A percentile compares a stretch with the other conserved stretches of the same genome.
phyloP scores from a whole-genome alignment of 306 rosid species.

The Acmispon strigosus region DNA sequence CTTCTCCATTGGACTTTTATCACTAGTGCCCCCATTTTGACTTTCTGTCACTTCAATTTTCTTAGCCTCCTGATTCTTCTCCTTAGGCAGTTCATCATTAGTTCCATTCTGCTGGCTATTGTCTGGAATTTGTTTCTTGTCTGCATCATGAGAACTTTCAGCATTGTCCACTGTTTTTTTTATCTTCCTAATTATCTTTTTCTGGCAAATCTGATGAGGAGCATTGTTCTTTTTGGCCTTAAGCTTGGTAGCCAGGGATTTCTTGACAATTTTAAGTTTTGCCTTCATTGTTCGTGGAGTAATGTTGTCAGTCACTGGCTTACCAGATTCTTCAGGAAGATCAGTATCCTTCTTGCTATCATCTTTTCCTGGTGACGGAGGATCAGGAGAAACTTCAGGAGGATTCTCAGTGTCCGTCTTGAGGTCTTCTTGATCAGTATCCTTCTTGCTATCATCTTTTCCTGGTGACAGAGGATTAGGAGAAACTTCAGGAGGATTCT shows the following conservation, averaged over 20 bases:
- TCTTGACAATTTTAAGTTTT: slow-evolving; percentile 47
- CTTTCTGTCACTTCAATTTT: slow-evolving; percentile 20
- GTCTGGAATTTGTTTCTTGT: background rate
- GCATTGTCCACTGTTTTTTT: slow-evolving; percentile 13
- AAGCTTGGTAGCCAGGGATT: slow-evolving; percentile 24
- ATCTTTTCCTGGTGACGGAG: slow-evolving; percentile 13
- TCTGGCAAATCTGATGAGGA: slow-evolving; percentile 18
- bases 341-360: slow-evolving; percentile 22
- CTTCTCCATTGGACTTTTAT: slow-evolving; percentile 3
- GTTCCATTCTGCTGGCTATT: background rate
- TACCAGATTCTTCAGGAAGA: slow-evolving; percentile 23
- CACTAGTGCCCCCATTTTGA: slow-evolving; percentile 16
- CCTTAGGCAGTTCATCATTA: slow-evolving; percentile 18
- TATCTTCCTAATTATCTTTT: slow-evolving; percentile 22
- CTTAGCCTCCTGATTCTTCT: slow-evolving; percentile 27
- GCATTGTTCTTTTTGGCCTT: slow-evolving; percentile 15
- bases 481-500: no score
- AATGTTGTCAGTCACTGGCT: slow-evolving; percentile 36
- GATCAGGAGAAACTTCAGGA: slow-evolving; percentile 10
- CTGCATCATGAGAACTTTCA: slow-evolving; percentile 21
- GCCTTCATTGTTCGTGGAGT: slow-evolving; percentile 41
- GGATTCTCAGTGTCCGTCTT: slow-evolving; percentile 18
- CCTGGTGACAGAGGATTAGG: no score
- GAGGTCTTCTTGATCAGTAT: background rate
- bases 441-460: no score